Conservation (phyloP, 2,329 filamentous ascomycete genomes). For the Blastomyces emzantsi region DNA sequence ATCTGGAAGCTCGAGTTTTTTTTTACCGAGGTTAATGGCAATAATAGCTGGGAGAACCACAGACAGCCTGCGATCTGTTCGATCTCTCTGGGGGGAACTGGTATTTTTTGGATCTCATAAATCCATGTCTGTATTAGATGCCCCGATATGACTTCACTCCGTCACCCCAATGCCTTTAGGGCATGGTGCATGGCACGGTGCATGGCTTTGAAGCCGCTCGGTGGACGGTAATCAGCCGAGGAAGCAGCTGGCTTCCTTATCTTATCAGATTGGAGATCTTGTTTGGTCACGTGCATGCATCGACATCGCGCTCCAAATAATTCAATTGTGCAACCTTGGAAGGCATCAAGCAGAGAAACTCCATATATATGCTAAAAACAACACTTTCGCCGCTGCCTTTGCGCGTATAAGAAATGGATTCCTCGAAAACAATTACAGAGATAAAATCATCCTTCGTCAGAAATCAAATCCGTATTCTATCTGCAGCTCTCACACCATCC, state of each 20-base stretch:
- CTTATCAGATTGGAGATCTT: not conserved
- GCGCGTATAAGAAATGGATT: constrained; percentile 26
- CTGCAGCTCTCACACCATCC: constrained; percentile 40
- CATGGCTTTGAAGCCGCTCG: not conserved
- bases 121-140: not conserved
- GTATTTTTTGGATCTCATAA: not conserved
- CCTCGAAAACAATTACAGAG: constrained; percentile 39
- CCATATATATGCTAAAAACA: not conserved
- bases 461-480: constrained; percentile 44
- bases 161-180: not conserved
- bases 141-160: not conserved
- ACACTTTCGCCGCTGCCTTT: not conserved
- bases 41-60: not conserved
- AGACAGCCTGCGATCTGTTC: not conserved
- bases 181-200: not conserved
- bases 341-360: not conserved
- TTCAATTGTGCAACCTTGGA: not conserved
- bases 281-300: not conserved
- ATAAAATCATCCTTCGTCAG: constrained; percentile 45
- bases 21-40: constrained; percentile 1
- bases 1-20: not conserved
- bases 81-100: not conserved
- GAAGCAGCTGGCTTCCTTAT: not conserved
- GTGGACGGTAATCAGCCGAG: not conserved
- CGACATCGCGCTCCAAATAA: not conserved